A percentile compares a stretch with the other conserved stretches of the same genome.
Evolutionary conservation across 768 basidiomycete species (phyloP).

Genomic region (Cystobasidium ongulense): DNA sequence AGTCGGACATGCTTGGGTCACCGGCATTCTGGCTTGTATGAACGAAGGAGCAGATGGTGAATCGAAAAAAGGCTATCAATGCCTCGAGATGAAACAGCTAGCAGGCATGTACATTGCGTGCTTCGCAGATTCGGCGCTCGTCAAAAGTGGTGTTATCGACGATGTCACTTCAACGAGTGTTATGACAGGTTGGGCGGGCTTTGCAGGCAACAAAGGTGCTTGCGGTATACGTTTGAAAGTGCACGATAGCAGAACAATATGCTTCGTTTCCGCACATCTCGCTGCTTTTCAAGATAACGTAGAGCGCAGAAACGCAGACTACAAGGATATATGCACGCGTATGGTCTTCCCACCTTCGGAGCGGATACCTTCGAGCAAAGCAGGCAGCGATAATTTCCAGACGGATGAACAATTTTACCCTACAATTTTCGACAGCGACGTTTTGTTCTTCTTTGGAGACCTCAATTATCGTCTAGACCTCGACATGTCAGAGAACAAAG

Average conservation of each 20-base stretch:
- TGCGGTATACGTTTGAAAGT: constrained; percentile 5
- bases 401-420: neutral
- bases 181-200: constrained; percentile 28
- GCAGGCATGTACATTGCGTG: constrained; percentile 23
- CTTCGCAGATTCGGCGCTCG: constrained; percentile 5
- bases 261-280: constrained; percentile 22
- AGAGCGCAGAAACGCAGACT: constrained; percentile 17
- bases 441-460: constrained; percentile 43
- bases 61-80: neutral
- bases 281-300: constrained; percentile 26
- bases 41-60: neutral
- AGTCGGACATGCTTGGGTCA: constrained; percentile 8
- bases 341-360: neutral
- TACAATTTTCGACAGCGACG: constrained; percentile 8
- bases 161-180: constrained; percentile 21
- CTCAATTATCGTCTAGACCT: constrained; percentile 44
- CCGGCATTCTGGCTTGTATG: neutral
- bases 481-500: constrained; percentile 36
- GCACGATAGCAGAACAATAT: constrained; percentile 1
- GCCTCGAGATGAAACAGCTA: constrained; percentile 17
- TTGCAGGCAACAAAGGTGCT: constrained; percentile 31
- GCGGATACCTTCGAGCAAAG: neutral
- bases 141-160: neutral
- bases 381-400: neutral
- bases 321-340: neutral